phyloP scores from a whole-genome alignment of 1,284 basidiomycete genomes.

The Cryptococcus wingfieldii region DNA sequence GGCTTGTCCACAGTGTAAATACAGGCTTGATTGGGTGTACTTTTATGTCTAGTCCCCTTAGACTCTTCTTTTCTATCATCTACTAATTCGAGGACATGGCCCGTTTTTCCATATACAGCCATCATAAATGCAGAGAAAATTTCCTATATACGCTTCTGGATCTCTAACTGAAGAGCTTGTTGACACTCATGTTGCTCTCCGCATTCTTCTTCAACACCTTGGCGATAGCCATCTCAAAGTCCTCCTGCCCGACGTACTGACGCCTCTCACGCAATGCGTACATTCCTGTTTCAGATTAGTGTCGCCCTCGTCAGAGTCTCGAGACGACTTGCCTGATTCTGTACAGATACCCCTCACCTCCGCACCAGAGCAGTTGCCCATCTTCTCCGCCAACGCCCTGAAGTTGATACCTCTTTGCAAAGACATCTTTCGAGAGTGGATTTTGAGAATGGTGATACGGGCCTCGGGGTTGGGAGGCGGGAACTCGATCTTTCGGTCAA shows the following conservation, averaged over 20 bases:
- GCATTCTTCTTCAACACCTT: conserved; percentile 94
- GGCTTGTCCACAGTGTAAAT: neutral
- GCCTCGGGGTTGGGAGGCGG: conserved; percentile 97
- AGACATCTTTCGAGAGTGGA: conserved; percentile 99
- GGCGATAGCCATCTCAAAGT: conserved; percentile 96
- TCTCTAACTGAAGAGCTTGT: conserved; percentile 68
- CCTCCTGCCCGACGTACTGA: conserved; percentile 96
- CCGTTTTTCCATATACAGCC: neutral
- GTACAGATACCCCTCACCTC: conserved; percentile 98
- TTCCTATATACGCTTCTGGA: neutral
- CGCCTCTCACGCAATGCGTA: conserved; percentile 91
- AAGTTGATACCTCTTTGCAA: conserved; percentile 96
- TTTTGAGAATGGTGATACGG: conserved; percentile 90
- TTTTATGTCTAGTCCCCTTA: neutral
- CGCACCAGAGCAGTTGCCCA: conserved; percentile 97
- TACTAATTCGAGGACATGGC: no score
- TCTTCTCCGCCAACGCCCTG: conserved; percentile 91
- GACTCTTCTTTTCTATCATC: neutral
- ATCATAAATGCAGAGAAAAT: neutral
- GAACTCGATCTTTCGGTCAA: conserved; percentile 99
- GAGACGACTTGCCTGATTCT: conserved; percentile 70
- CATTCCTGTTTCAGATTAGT: conserved; percentile 62
- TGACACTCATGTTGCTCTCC: conserved; percentile 81
- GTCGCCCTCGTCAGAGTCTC: neutral
- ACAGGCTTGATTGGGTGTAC: neutral